Evolutionary conservation across 441 rosid genomes (phyloP).

Genomic region (Francoa sonchifolia): DNA sequence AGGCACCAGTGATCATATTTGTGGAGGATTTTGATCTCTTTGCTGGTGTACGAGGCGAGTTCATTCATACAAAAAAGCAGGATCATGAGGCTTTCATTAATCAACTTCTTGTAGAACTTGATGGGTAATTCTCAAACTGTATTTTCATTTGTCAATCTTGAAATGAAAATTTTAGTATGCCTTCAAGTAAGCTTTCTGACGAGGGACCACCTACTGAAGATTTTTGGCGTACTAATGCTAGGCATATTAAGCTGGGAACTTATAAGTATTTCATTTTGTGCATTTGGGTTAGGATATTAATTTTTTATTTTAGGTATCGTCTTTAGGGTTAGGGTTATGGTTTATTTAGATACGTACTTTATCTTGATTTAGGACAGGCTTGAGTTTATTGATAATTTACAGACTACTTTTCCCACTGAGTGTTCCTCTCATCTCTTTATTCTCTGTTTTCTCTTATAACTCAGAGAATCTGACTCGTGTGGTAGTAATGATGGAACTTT

Average conservation of each 20-base stretch:
- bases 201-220: no score
- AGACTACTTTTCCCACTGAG: not conserved
- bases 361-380: no score
- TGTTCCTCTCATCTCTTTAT: not conserved
- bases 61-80: constrained; percentile 79
- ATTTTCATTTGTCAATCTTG: no score
- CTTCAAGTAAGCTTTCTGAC: constrained; percentile 6
- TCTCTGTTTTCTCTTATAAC: not conserved
- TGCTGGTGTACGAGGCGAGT: constrained; percentile 98
- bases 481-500: not conserved
- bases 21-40: constrained; percentile 98
- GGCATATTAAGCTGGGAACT: no score
- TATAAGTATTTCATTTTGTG: no score
- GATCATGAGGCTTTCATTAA: constrained; percentile 97
- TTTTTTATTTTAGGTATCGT: no score
- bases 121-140: constrained; percentile 58
- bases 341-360: no score
- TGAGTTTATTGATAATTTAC: no score
- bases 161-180: not conserved
- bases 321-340: no score
- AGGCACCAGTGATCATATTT: constrained; percentile 96
- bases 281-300: no score
- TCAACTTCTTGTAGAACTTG: constrained; percentile 98
- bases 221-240: no score
- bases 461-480: not conserved